Evolutionary conservation across 129 eudicot genomes (phyloP).

Genomic region (Flaveria linearis): DNA sequence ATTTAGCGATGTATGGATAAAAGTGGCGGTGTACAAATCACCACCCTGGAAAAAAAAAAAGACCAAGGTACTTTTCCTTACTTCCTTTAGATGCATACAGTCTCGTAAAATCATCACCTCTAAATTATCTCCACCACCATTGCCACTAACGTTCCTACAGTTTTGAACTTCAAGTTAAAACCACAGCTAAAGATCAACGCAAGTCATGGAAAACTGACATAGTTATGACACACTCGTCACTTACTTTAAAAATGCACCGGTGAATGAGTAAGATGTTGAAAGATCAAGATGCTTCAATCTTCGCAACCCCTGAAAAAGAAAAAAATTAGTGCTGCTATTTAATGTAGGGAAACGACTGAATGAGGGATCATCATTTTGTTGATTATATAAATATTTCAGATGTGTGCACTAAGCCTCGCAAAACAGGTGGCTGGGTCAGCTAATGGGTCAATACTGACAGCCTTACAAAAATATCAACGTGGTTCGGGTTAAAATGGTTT

Average conservation of each 20-base stretch:
- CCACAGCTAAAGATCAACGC: background rate
- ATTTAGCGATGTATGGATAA: background rate
- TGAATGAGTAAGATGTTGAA: slow-evolving; percentile 73
- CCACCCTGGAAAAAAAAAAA: background rate
- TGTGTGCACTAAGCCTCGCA: slow-evolving; percentile 9
- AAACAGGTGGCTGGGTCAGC: background rate
- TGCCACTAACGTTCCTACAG: slow-evolving; percentile 50
- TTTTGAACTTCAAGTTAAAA: slow-evolving; percentile 11
- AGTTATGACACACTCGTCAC: slow-evolving; percentile 9
- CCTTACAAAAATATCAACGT: background rate
- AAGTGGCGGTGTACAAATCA: background rate
- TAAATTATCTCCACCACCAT: slow-evolving; percentile 63
- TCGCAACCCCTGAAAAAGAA: slow-evolving; percentile 64
- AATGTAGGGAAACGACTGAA: background rate
- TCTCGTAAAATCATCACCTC: slow-evolving; percentile 78
- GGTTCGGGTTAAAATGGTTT: background rate
- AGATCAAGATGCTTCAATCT: slow-evolving; percentile 73
- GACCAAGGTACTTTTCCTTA: slow-evolving; percentile 27
- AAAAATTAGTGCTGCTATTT: background rate
- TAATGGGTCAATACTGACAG: background rate
- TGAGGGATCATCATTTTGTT: background rate
- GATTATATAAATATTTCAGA: slow-evolving; percentile 8
- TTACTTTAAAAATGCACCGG: slow-evolving; percentile 82
- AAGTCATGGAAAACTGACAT: background rate
- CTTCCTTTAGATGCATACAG: slow-evolving; percentile 86